A percentile compares a stretch with the other conserved stretches of the same genome.
These are phyloP conservation scores for Tricholoma flavovirens DNA, from an alignment of 768 basidiomycete genomes.

Conservation along the genomic window DNA sequence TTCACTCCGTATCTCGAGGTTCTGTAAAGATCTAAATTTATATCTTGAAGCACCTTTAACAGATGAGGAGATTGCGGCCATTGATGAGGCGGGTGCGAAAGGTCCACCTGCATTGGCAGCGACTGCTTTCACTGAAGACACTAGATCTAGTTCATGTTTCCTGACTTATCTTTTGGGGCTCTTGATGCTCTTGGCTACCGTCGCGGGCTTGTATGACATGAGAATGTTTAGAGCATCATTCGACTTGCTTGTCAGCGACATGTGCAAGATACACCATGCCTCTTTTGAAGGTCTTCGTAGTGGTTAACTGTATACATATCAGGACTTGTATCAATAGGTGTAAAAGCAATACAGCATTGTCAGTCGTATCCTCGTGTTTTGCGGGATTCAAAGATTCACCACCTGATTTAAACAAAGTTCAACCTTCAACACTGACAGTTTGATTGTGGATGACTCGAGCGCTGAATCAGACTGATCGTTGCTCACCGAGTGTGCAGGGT, in stretches of 20 bases:
- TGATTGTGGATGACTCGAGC: not conserved
- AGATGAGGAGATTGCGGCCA: constrained; percentile 52
- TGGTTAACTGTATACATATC: no score
- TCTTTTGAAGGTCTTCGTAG: not conserved
- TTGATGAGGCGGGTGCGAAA: constrained; percentile 56
- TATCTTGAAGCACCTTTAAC: constrained; percentile 41
- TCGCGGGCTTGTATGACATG: not conserved
- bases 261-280: not conserved
- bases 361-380: no score
- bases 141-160: not conserved
- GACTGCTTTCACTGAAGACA: not conserved
- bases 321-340: no score
- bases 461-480: not conserved
- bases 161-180: not conserved
- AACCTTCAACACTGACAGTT: not conserved
- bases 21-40: not conserved
- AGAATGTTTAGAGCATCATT: not conserved
- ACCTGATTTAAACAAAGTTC: not conserved
- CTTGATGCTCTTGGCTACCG: not conserved
- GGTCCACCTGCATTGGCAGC: constrained; percentile 33
- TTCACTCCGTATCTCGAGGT: not conserved
- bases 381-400: no score
- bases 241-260: not conserved
- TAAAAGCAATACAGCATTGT: no score
- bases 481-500: not conserved